Conservation (phyloP, 306 rosid genomes). For the Lathyrus tuberosus region DNA sequence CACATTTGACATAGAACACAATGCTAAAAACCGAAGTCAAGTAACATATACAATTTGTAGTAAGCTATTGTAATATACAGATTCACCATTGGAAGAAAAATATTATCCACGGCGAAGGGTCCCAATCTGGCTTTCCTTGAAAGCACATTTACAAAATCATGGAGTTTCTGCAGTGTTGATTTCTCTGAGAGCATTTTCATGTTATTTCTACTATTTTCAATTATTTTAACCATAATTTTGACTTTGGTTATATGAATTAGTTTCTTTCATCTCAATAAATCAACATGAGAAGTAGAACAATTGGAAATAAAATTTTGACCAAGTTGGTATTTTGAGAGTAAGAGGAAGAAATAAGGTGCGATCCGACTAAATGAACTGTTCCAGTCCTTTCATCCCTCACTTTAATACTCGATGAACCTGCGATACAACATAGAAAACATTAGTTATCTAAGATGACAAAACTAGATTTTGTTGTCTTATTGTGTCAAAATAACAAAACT, state of each 20-base stretch:
- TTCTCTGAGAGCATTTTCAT: slow-evolving; percentile 41
- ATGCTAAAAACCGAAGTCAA: slow-evolving; percentile 34
- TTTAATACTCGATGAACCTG: slow-evolving; percentile 92
- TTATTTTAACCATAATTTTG: slow-evolving; percentile 43
- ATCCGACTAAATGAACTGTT: slow-evolving; percentile 93
- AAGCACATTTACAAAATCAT: slow-evolving; percentile 49
- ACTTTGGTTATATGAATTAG: slow-evolving; percentile 48
- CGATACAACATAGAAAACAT: slow-evolving; percentile 41
- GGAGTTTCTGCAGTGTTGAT: slow-evolving; percentile 34
- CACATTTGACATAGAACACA: slow-evolving; percentile 32
- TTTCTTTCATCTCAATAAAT: slow-evolving; percentile 48
- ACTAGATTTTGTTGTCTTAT: too few species aligned
- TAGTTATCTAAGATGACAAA: not conserved
- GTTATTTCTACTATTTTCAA: slow-evolving; percentile 49
- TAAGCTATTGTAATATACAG: slow-evolving; percentile 44
- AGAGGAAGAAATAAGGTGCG: slow-evolving; percentile 63
- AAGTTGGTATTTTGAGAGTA: slow-evolving; percentile 44
- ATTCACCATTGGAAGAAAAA: slow-evolving; percentile 55
- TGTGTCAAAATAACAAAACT: too few species aligned
- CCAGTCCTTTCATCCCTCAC: slow-evolving; percentile 86
- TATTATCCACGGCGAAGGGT: slow-evolving; percentile 51
- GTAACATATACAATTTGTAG: slow-evolving; percentile 50
- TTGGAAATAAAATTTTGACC: slow-evolving; percentile 49
- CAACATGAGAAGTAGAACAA: slow-evolving; percentile 53
- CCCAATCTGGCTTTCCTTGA: slow-evolving; percentile 46